Evolutionary conservation across 352 stramenopile species (phyloP), one percentile per base, ranked within the genome.

Genomic region (Phytopythium kandeliae): DNA sequence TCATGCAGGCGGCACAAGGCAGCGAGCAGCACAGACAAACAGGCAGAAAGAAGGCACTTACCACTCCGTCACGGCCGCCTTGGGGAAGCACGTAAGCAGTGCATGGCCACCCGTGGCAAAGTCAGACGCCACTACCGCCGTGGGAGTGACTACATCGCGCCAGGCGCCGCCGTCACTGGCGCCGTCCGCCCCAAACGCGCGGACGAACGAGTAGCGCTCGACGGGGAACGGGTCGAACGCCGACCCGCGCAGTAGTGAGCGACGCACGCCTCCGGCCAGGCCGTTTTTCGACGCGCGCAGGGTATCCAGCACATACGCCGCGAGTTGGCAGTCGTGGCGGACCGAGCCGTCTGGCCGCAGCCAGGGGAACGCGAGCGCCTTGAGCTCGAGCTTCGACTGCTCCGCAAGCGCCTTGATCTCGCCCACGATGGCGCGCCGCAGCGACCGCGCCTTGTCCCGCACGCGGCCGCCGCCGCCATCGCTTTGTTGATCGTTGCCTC

Each of bases 61-160:
- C 68, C 66, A 65, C 46, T 71, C 54, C 6, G 66, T 74, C 25
- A 74, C 65, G 13, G 60, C 50, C 4, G 63, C 54, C 36, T 79
- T 79, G 19, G 51, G 46, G 33, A 77, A 60, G 30, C 48, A 72
- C 19, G 69, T 70, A 48, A 79, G 69, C 45, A 74, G 46, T 11
- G 76, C 66, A 26, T 68, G 60, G 4, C 44, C 46, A 25, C 37
- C 44, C 11, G 42, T 37, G 19, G 40, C 40, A 35, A 48, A 24
- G 24, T 66, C 57, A 19, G 55, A 35, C 6, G 17, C 45, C 25
- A 72, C 48, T 13, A 71, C 66, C n/a, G 57, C 51, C 55, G 69
- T 59, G 43, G 72, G 21, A 8, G 43, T 19, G 12, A 48, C 19
- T 7, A 46, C 65, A 50, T 51, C 55, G 37, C 51, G 46, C 0